phyloP scores from a whole-genome alignment of 2,329 filamentous ascomycete species.

The Cercospora zeina region DNA sequence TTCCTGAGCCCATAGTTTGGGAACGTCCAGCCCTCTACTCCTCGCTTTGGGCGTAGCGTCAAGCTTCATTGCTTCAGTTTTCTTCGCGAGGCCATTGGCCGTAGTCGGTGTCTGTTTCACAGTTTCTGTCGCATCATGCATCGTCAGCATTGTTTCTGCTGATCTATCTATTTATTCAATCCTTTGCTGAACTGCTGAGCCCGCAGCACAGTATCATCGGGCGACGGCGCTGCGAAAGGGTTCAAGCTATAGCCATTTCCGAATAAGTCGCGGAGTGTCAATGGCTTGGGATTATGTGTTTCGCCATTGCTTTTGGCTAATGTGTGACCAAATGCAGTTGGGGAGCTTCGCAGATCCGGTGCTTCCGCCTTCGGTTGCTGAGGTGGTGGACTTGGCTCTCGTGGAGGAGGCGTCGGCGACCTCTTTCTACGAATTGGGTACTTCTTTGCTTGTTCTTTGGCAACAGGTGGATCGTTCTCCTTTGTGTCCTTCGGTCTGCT shows the following conservation, averaged over 20 bases:
- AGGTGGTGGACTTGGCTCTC: conserved; percentile 35
- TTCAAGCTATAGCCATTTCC: conserved; percentile 25
- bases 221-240: conserved; percentile 38
- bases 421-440: conserved; percentile 37
- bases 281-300: conserved; percentile 11
- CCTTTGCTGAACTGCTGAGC: conserved; percentile 39
- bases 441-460: conserved; percentile 68
- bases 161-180: conserved; percentile 33
- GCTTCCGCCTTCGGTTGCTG: conserved; percentile 31
- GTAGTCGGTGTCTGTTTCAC: conserved; percentile 25
- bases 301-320: conserved; percentile 25
- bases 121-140: conserved; percentile 22
- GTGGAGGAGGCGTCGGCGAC: conserved; percentile 35
- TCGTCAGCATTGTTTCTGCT: conserved; percentile 20
- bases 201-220: conserved; percentile 37
- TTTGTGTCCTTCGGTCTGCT: conserved; percentile 35
- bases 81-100: conserved; percentile 34
- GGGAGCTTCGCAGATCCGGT: conserved; percentile 37
- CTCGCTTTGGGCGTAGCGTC: conserved; percentile 49
- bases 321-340: conserved; percentile 37
- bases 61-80: conserved; percentile 37
- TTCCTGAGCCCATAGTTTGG: conserved; percentile 35
- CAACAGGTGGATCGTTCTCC: conserved; percentile 29
- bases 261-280: conserved; percentile 35
- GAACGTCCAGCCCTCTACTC: conserved; percentile 79